phyloP scores from a whole-genome alignment of 208 protist species.

The Crithidia sp. region DNA sequence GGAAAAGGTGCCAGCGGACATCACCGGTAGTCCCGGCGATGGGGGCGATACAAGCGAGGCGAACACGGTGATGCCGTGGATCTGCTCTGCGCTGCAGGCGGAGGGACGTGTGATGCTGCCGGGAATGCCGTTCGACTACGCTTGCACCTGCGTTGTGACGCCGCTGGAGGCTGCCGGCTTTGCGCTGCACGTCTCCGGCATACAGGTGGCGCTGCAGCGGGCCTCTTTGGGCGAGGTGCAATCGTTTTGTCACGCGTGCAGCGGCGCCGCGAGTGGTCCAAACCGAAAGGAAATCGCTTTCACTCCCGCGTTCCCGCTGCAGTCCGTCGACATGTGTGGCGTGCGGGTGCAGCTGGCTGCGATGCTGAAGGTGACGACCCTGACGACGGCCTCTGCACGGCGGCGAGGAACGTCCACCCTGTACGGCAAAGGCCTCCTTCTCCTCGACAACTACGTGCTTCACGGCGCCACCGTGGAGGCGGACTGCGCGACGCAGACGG shows the following conservation, averaged over 20 bases:
- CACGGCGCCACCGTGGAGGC: conserved; percentile 23
- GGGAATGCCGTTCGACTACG: conserved; percentile 7
- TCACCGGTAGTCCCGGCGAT: not conserved
- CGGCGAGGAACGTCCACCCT: not conserved
- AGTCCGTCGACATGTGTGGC: conserved; percentile 5
- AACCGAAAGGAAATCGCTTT: not conserved
- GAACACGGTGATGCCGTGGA: conserved; percentile 7
- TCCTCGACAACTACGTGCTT: conserved; percentile 28
- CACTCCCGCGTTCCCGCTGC: not conserved
- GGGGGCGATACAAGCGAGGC: not conserved
- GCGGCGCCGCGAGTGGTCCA: not conserved
- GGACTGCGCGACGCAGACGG: not conserved
- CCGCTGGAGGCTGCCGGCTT: not conserved
- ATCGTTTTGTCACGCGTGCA: conserved; percentile 17
- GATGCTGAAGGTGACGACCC: not conserved
- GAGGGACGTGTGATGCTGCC: conserved; percentile 21
- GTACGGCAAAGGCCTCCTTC: conserved; percentile 16
- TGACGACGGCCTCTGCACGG: not conserved
- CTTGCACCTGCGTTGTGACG: conserved; percentile 23
- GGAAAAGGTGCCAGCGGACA: not conserved
- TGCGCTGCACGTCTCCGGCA: conserved; percentile 10
- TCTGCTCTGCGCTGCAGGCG: conserved; percentile 16
- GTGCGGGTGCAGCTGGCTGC: conserved; percentile 20
- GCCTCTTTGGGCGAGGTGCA: conserved; percentile 11
- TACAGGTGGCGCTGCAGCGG: conserved; percentile 14